phyloP scores from a whole-genome alignment of 352 stramenopile genomes.

The Globisporangium alternatum region DNA sequence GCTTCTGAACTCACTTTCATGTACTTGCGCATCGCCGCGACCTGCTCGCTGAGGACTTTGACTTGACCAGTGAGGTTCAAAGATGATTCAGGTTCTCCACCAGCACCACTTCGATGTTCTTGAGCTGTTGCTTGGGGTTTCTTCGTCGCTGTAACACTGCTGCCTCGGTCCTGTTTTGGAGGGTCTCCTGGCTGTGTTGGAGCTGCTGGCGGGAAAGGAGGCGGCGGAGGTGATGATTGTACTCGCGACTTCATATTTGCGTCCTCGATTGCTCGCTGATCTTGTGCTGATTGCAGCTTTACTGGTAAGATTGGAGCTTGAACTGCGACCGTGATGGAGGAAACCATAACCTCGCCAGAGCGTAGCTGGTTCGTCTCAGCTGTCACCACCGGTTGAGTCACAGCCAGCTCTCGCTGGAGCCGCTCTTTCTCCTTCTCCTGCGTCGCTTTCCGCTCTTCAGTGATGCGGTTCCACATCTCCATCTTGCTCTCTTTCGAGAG shows the following conservation, averaged over 20 bases:
- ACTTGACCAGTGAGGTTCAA: slow-evolving; percentile 20
- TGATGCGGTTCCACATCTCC: slow-evolving; percentile 64
- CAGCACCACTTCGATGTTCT: background rate
- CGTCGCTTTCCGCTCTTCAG: slow-evolving; percentile 39
- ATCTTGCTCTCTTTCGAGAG: slow-evolving; percentile 56
- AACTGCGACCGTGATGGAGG: background rate
- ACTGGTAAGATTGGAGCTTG: background rate
- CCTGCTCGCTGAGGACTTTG: slow-evolving; percentile 40
- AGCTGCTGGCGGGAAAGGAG: slow-evolving; percentile 6
- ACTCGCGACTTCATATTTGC: background rate
- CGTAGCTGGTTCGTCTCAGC: background rate
- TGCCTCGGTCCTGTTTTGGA: background rate
- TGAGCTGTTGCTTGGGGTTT: background rate
- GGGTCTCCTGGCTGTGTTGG: background rate
- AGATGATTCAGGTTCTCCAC: background rate
- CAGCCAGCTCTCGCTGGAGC: slow-evolving; percentile 12
- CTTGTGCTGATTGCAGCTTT: background rate
- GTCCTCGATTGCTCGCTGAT: background rate
- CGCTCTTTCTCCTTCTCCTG: slow-evolving; percentile 24
- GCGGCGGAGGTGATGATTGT: background rate
- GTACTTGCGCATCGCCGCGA: slow-evolving; percentile 64
- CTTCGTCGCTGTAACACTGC: background rate
- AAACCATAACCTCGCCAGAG: background rate
- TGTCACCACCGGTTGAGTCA: background rate
- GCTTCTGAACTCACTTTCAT: slow-evolving; percentile 41